Evolutionary conservation across 2,329 filamentous ascomycete genomes (phyloP).

Genomic region (Alternaria sp.): DNA sequence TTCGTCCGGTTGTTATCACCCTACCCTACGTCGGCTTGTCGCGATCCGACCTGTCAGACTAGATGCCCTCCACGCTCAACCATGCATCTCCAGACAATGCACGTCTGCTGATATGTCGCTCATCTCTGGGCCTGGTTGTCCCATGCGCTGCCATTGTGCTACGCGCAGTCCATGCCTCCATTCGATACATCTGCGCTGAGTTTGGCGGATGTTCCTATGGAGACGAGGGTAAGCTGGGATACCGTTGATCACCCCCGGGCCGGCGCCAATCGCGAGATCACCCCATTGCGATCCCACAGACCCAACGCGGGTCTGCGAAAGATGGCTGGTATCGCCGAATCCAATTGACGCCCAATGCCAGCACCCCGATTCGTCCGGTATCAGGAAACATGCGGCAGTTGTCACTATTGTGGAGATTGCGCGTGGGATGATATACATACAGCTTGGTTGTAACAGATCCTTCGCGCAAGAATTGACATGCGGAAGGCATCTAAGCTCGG

Average conservation of each 20-base stretch:
- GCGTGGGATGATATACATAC: not conserved
- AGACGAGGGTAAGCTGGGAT: constrained; percentile 12
- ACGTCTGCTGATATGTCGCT: not conserved
- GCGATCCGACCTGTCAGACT: not conserved
- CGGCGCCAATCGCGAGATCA: constrained; percentile 14
- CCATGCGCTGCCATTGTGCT: not conserved
- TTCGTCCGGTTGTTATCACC: not conserved
- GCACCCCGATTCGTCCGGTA: not conserved
- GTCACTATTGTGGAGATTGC: constrained; percentile 1
- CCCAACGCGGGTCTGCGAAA: not conserved
- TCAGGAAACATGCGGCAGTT: not conserved
- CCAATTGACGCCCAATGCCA: not conserved
- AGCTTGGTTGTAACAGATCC: not conserved
- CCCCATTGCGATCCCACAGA: constrained; percentile 3
- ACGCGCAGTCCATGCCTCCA: not conserved
- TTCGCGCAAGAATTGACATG: not conserved
- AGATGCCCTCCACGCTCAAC: not conserved
- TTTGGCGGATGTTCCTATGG: constrained; percentile 11
- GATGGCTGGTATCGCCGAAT: constrained; percentile 8
- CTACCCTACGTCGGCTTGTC: not conserved
- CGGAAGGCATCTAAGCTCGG: not conserved
- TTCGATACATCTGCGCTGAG: not conserved
- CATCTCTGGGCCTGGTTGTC: not conserved
- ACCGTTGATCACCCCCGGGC: constrained; percentile 19
- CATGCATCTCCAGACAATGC: not conserved